These are phyloP conservation scores for Solidago caesia DNA, from an alignment of 129 eudicot genomes.

Conservation along the genomic window DNA sequence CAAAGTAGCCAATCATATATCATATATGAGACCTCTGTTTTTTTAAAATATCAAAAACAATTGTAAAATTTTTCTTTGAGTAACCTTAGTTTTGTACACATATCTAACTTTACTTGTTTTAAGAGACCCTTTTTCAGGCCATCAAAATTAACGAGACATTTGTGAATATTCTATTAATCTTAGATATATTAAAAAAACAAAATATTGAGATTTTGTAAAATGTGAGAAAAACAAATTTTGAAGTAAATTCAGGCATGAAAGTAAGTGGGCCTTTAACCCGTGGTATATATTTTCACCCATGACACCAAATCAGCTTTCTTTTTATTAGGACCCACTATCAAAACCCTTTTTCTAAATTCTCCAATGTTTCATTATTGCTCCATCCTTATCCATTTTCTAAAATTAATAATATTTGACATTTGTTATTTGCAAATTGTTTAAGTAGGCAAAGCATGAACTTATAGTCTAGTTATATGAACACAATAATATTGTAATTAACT, in stretches of 20 bases:
- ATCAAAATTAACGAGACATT: no score
- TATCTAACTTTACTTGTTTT: no score
- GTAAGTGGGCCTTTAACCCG: slow-evolving; percentile 16
- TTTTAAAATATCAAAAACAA: no score
- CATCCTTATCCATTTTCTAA: slow-evolving; percentile 1
- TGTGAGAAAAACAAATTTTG: neutral
- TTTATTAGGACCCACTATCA: slow-evolving; percentile 20
- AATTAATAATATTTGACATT: neutral
- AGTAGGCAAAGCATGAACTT: neutral
- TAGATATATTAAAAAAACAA: neutral
- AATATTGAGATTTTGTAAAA: neutral
- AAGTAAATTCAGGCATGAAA: neutral
- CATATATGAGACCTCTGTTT: no score
- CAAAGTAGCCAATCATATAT: no score
- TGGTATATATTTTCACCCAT: slow-evolving; percentile 20
- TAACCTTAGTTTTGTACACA: no score
- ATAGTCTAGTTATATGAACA: neutral
- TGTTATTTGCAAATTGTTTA: neutral
- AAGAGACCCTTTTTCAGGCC: no score
- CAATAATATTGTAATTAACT: neutral
- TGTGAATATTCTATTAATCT: neutral
- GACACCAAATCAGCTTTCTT: slow-evolving; percentile 21
- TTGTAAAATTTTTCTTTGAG: no score
- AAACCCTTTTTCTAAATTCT: slow-evolving; percentile 27
- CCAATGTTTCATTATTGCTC: slow-evolving; percentile 10